phyloP scores from a whole-genome alignment of 148 eudicot genomes.

The Camellia granthamiana region DNA sequence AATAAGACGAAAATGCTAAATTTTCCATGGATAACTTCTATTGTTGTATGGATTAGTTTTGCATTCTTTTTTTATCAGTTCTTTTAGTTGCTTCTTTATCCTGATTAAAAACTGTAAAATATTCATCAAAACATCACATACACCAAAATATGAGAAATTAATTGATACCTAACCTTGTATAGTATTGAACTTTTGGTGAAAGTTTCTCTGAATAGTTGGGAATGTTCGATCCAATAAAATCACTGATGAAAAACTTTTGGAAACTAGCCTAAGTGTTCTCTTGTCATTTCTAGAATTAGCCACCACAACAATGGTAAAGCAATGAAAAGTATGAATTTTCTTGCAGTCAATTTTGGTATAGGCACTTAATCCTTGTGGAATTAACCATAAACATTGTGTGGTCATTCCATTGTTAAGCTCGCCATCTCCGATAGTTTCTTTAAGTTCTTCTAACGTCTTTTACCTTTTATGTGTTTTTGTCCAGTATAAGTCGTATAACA shows the following conservation, averaged over 20 bases:
- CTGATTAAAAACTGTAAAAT: too few species aligned
- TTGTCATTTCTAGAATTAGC: not conserved
- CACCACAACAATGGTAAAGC: not conserved
- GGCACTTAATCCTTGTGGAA: not conserved
- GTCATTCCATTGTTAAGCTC: not conserved
- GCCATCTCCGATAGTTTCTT: not conserved
- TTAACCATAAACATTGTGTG: not conserved
- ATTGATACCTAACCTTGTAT: not conserved
- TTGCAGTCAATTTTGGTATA: not conserved
- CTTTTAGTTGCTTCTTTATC: slow-evolving; percentile 5
- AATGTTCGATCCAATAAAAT: not conserved
- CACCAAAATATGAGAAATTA: not conserved
- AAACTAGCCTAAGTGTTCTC: not conserved
- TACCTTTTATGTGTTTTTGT: not conserved
- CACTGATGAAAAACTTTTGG: not conserved
- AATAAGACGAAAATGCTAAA: not conserved
- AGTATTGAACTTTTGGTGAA: not conserved
- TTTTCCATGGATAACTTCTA: not conserved
- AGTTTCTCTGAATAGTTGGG: not conserved
- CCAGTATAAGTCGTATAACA: not conserved
- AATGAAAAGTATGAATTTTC: not conserved
- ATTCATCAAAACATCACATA: not conserved
- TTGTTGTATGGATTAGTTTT: not conserved
- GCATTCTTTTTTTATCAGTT: not conserved
- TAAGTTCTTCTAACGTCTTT: not conserved